Evolutionary conservation across 2,329 filamentous ascomycete species (phyloP), one percentile per base, ranked within the genome.

Genomic region (Penicillium sp.): DNA sequence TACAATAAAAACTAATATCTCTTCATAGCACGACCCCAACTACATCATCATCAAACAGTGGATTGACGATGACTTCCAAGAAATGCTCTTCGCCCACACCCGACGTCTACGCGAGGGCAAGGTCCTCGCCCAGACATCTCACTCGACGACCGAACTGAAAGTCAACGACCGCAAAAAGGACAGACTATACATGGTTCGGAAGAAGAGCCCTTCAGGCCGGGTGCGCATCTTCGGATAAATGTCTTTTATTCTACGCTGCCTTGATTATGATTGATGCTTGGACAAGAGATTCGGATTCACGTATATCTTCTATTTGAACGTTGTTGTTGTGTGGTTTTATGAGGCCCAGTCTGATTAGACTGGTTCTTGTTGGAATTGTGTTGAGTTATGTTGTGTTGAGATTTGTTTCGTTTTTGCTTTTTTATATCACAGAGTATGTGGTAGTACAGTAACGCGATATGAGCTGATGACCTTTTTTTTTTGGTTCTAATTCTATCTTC

Each of bases 11-110:
- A 43, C 38, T 50, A 38, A 50, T 16, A n/a, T 10, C 3, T 10
- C 3, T 47, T n/a, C 9, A 41, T 55, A 79, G 77, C 65, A 63
- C 50, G 87, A 92, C 66, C 81, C 84, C 19, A 85, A 88, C 46
- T 92, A 85, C 65, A 78, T 92, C 54, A 74, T 92, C 58, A 88
- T 92, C 75, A 89, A 88, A 73, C 81, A 85, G 55, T 90, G 85
- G 84, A 85, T 92, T 50, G 83, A 84, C 4, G 86, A 91, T 64
- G 82, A 84, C 60, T 84, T 91, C 69, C 89, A 91, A 67, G 83
- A 90, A 57, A 78, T 85, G 55, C 81, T 91, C 48, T 92, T 89
- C 82, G 82, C 84, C 43, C 88, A 92, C 74, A 91, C 89, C 3
- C 81, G 81, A 60, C 76, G 81, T 43, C 71, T 90, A 60, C 85